Evolutionary conservation across 805 yeast genomes (phyloP).

Genomic region (Komagataella mondaviorum): DNA sequence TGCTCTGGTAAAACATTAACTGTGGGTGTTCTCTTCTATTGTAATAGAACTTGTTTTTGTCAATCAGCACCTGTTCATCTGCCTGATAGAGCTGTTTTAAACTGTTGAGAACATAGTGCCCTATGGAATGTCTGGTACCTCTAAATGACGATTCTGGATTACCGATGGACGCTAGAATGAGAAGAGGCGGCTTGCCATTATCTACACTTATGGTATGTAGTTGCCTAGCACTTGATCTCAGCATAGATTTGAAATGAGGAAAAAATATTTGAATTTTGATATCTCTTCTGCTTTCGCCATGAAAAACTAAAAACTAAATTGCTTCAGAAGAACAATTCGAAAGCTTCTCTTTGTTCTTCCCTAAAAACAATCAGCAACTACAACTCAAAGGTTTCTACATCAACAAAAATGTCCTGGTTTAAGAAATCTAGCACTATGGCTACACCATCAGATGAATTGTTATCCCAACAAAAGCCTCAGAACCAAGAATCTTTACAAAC

Average conservation of each 20-base stretch:
- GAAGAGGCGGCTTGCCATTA: conserved; percentile 10
- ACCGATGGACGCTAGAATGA: conserved; percentile 47
- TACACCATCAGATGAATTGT: conserved; percentile 24
- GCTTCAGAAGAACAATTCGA: neutral
- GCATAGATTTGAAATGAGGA: conserved; percentile 9
- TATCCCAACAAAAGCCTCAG: conserved; percentile 13
- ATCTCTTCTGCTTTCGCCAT: neutral
- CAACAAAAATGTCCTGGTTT: conserved; percentile 9
- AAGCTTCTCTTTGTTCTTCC: neutral
- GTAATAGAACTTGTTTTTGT: conserved; percentile 11
- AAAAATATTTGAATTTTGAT: no score
- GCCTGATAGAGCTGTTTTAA: conserved; percentile 4
- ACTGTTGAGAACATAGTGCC: conserved; percentile 36
- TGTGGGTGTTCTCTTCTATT: conserved; percentile 9
- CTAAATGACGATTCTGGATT: conserved; percentile 57
- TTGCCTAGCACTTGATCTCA: conserved; percentile 3
- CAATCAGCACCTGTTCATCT: conserved; percentile 6
- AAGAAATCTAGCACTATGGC: conserved; percentile 18
- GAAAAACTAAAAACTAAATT: neutral
- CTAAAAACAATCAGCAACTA: neutral
- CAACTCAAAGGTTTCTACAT: conserved; percentile 4
- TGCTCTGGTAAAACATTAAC: conserved; percentile 35
- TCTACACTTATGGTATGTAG: neutral
- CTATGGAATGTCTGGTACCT: conserved; percentile 68
- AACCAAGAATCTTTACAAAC: neutral